phyloP scores from a whole-genome alignment of 2,329 filamentous ascomycete genomes.

The Alternaria arbusti region DNA sequence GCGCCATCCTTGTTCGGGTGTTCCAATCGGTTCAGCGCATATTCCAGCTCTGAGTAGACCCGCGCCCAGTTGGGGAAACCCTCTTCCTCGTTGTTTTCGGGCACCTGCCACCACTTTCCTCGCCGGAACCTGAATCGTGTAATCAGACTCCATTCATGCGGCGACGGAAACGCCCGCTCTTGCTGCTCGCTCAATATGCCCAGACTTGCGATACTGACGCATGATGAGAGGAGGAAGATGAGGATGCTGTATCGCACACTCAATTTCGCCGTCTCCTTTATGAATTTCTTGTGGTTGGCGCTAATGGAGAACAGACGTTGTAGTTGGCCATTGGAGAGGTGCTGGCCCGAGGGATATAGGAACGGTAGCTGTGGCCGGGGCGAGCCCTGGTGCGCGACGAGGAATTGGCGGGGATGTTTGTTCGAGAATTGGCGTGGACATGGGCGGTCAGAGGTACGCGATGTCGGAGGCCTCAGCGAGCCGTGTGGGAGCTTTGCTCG shows the following conservation, averaged over 20 bases:
- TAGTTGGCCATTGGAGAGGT: slow-evolving; percentile 52
- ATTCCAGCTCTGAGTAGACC: slow-evolving; percentile 66
- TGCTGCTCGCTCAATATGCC: slow-evolving; percentile 75
- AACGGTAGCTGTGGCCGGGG: slow-evolving; percentile 70
- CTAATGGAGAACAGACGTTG: slow-evolving; percentile 75
- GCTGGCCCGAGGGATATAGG: slow-evolving; percentile 62
- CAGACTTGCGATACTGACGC: slow-evolving; percentile 66
- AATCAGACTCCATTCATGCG: slow-evolving; percentile 78
- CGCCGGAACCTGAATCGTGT: slow-evolving; percentile 72
- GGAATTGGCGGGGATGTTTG: slow-evolving; percentile 60
- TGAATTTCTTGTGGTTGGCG: slow-evolving; percentile 71
- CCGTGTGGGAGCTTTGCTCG: slow-evolving; percentile 38
- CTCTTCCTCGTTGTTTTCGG: slow-evolving; percentile 64
- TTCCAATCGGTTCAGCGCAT: slow-evolving; percentile 71
- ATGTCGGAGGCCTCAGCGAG: slow-evolving; percentile 27
- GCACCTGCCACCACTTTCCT: slow-evolving; percentile 53
- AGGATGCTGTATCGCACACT: slow-evolving; percentile 71
- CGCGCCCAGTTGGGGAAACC: slow-evolving; percentile 74
- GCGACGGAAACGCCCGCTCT: slow-evolving; percentile 79
- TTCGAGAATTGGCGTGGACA: slow-evolving; percentile 64
- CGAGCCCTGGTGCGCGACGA: slow-evolving; percentile 50
- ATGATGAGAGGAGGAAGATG: slow-evolving; percentile 68
- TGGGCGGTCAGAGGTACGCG: slow-evolving; percentile 19
- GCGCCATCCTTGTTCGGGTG: slow-evolving; percentile 71
- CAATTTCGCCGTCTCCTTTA: slow-evolving; percentile 73